A percentile compares a stretch with the other conserved stretches of the same genome.
These are phyloP conservation scores for Santalum album DNA, from an alignment of 164 flowering plant genomes.

Conservation along the genomic window DNA sequence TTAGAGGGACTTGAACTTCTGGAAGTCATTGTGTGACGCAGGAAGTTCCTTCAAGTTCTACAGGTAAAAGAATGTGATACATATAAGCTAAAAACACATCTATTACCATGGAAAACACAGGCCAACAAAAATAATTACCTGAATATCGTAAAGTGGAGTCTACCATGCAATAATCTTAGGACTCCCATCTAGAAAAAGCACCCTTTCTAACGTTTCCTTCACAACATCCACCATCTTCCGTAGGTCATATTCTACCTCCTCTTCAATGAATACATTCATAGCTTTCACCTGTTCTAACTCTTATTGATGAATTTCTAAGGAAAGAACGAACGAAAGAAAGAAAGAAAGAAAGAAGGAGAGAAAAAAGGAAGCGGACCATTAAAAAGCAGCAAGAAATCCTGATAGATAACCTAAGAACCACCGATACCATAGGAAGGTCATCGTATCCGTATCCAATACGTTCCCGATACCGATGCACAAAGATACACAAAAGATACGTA, in stretches of 20 bases:
- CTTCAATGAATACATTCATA: conserved; percentile 46
- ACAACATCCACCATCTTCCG: conserved; percentile 32
- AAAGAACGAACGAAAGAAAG: conserved; percentile 4
- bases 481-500: too few relatives aligned
- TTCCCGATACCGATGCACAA: too few relatives aligned
- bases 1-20: conserved; percentile 29
- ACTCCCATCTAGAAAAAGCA: conserved; percentile 16
- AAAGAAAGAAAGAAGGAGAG: background rate
- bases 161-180: conserved; percentile 40
- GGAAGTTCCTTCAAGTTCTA: conserved; percentile 56
- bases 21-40: conserved; percentile 39
- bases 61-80: too few relatives aligned
- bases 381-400: too few relatives aligned
- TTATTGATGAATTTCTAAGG: conserved; percentile 19
- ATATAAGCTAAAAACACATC: too few relatives aligned
- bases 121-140: conserved; percentile 26
- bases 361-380: too few relatives aligned
- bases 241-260: conserved; percentile 67
- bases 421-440: too few relatives aligned
- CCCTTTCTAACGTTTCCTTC: conserved; percentile 24
- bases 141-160: conserved; percentile 59
- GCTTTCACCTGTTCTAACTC: conserved; percentile 54
- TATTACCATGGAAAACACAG: too few relatives aligned
- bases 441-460: too few relatives aligned
- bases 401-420: too few relatives aligned